A percentile compares a stretch with the other conserved stretches of the same genome.
phyloP scores from a whole-genome alignment of 257 asterid species.

The Knoxia roxburghii region DNA sequence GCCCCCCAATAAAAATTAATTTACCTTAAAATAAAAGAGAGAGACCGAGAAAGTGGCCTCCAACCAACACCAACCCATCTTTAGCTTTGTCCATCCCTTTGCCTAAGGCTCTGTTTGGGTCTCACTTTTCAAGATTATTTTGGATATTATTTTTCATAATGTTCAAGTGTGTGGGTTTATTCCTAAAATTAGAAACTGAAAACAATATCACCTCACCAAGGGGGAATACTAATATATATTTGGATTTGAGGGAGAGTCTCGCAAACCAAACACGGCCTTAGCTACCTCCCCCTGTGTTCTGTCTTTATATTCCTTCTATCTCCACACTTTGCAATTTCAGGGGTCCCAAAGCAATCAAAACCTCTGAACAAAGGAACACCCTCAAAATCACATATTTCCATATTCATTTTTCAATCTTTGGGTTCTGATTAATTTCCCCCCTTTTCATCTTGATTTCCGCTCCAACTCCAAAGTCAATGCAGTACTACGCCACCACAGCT shows the following conservation, averaged over 20 bases:
- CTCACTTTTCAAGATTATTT: too few relatives aligned
- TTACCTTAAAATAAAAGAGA: too few relatives aligned
- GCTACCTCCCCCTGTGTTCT: not conserved
- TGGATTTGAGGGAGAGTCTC: too few relatives aligned
- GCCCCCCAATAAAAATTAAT: too few relatives aligned
- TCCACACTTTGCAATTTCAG: slow-evolving; percentile 31
- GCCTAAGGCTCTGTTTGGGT: not conserved
- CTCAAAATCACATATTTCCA: not conserved
- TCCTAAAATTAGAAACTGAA: too few relatives aligned
- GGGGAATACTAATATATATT: too few relatives aligned
- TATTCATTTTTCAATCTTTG: not conserved
- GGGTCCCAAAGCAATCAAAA: slow-evolving; percentile 26
- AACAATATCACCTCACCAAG: too few relatives aligned
- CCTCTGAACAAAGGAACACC: slow-evolving; percentile 6
- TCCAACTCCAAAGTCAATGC: slow-evolving; percentile 19
- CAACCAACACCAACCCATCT: slow-evolving; percentile 37
- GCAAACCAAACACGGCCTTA: too few relatives aligned
- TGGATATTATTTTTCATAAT: too few relatives aligned
- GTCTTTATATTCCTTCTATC: slow-evolving; percentile 45
- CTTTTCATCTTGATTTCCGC: too few relatives aligned
- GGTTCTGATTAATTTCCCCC: too few relatives aligned
- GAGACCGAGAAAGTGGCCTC: slow-evolving; percentile 38
- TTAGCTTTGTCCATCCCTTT: slow-evolving; percentile 13
- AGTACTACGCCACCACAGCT: slow-evolving; percentile 25
- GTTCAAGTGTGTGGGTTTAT: too few relatives aligned